Evolutionary conservation across 306 rosid species (phyloP).

Genomic region (Trifolium fragiferum): DNA sequence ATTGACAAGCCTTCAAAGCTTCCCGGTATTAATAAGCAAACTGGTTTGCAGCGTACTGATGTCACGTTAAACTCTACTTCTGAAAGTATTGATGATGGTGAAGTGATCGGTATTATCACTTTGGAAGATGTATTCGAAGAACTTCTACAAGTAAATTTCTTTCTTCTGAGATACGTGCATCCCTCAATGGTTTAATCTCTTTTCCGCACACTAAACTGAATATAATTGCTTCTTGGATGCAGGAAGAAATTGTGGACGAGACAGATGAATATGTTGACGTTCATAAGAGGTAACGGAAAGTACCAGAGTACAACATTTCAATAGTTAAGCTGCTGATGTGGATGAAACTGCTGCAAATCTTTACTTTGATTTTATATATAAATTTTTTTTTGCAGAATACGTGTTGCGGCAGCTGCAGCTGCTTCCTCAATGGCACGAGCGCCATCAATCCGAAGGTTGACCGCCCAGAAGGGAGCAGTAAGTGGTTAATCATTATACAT

Average conservation of each 20-base stretch:
- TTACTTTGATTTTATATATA: conserved; percentile 20
- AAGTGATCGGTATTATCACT: conserved; percentile 95
- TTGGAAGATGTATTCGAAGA: conserved; percentile 99
- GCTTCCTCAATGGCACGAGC: conserved; percentile 96
- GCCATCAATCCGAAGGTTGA: conserved; percentile 84
- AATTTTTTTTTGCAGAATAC: conserved; percentile 68
- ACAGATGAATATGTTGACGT: conserved; percentile 98
- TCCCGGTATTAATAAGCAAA: conserved; percentile 42
- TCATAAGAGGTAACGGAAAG: conserved; percentile 74
- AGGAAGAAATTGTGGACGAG: conserved; percentile 99
- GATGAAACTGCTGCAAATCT: conserved; percentile 25
- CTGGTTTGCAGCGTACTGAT: conserved; percentile 46
- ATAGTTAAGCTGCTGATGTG: conserved; percentile 22
- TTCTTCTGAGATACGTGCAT: conserved; percentile 29
- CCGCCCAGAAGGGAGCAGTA: conserved; percentile 65
- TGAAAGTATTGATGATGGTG: conserved; percentile 86
- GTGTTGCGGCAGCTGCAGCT: conserved; percentile 98
- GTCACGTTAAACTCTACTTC: conserved; percentile 49
- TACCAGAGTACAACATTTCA: conserved; percentile 15
- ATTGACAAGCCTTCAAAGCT: conserved; percentile 65
- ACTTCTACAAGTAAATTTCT: conserved; percentile 80
- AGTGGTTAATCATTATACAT: conserved; percentile 41
- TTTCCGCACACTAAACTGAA: not conserved
- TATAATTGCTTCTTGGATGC: conserved; percentile 36
- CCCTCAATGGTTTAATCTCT: conserved; percentile 11